Evolutionary conservation across 148 eudicot genomes (phyloP).

Genomic region (Pharnaceum exiguum): DNA sequence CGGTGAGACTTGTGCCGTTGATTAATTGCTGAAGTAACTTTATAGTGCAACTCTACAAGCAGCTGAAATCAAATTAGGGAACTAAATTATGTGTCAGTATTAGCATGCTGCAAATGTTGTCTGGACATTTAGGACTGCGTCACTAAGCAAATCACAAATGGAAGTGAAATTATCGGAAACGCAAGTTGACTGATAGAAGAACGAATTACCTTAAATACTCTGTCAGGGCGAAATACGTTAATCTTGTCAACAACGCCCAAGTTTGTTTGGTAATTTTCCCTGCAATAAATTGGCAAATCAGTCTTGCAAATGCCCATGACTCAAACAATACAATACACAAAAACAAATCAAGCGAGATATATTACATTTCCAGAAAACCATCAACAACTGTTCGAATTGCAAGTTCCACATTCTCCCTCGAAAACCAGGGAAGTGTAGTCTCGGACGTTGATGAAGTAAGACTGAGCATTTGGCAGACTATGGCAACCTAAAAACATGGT

Average conservation of each 20-base stretch:
- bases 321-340: background rate
- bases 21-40: constrained; percentile 75
- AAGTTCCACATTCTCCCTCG: constrained; percentile 48
- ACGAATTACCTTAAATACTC: constrained; percentile 80
- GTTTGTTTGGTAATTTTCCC: constrained; percentile 46
- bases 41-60: constrained; percentile 82
- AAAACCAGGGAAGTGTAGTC: constrained; percentile 59
- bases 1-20: constrained; percentile 71
- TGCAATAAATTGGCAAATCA: constrained; percentile 24
- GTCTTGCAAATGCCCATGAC: too few species aligned
- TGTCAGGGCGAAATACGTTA: constrained; percentile 82
- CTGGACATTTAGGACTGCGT: too few species aligned
- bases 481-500: constrained; percentile 60
- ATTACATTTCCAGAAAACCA: constrained; percentile 82
- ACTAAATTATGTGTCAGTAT: constrained; percentile 10
- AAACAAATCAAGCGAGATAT: constrained; percentile 13
- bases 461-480: constrained; percentile 69
- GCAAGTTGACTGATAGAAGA: background rate
- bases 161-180: too few species aligned
- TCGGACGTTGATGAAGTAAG: constrained; percentile 65
- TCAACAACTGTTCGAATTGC: constrained; percentile 86
- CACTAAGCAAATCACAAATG: too few species aligned
- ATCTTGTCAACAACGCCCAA: constrained; percentile 75
- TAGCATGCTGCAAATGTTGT: too few species aligned
- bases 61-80: too few species aligned